phyloP scores from a whole-genome alignment of 345 rosid species.

The Lenwebbia sp. region DNA sequence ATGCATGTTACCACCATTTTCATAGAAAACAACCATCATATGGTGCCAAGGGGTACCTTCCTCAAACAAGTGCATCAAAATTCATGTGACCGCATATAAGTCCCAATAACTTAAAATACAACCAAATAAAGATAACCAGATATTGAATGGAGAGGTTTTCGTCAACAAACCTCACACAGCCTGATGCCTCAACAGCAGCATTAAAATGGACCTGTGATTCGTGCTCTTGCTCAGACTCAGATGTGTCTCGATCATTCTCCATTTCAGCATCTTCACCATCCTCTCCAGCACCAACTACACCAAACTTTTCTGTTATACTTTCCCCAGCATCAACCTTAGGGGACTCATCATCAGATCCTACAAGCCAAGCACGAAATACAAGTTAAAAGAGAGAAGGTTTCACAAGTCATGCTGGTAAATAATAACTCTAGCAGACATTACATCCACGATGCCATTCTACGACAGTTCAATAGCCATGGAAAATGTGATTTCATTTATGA shows the following conservation, averaged over 20 bases:
- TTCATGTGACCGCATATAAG: background rate
- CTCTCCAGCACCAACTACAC: background rate
- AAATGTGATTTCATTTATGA: too few species aligned
- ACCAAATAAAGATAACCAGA: too few species aligned
- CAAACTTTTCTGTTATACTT: background rate
- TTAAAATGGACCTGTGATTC: background rate
- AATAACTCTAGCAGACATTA: too few species aligned
- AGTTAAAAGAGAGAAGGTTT: background rate
- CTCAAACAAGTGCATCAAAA: background rate
- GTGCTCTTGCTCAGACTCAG: slow-evolving; percentile 1
- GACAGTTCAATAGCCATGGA: background rate
- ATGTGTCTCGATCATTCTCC: background rate
- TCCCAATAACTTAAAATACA: too few species aligned
- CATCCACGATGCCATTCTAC: background rate
- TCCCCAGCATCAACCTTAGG: background rate
- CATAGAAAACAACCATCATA: background rate
- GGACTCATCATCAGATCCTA: slow-evolving; percentile 23
- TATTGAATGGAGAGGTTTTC: too few species aligned
- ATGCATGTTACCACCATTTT: background rate
- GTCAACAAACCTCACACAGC: too few species aligned
- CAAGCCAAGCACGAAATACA: background rate
- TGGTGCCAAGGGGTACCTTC: background rate
- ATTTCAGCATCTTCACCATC: background rate
- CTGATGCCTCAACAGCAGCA: too few species aligned
- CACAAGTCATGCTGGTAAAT: background rate